Evolutionary conservation across 2,329 filamentous ascomycete genomes (phyloP).

Genomic region (Microdochium paspali): DNA sequence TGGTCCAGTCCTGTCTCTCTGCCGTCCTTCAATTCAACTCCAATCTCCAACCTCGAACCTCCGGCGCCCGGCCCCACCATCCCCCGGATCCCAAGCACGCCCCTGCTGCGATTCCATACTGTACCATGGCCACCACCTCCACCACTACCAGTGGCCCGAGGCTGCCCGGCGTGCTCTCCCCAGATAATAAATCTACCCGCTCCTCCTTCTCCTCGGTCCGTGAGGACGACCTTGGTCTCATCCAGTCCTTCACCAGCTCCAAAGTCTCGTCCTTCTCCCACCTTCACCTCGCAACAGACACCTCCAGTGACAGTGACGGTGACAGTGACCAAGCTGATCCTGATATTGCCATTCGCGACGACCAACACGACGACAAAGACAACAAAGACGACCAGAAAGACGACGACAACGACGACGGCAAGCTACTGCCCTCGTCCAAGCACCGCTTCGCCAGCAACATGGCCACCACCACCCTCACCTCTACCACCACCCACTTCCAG

Average conservation of each 20-base stretch:
- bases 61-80: neutral
- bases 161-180: neutral
- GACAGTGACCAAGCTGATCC: too few species aligned
- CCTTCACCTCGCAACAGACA: neutral
- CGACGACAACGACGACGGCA: too few species aligned
- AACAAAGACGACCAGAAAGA: too few species aligned
- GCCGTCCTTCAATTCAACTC: neutral
- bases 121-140: neutral
- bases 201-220: constrained; percentile 55
- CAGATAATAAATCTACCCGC: constrained; percentile 24
- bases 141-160: neutral
- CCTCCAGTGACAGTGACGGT: constrained; percentile 29
- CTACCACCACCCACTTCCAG: constrained; percentile 35
- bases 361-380: too few species aligned
- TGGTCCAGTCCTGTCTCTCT: neutral
- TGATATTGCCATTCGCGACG: too few species aligned
- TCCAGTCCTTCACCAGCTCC: constrained; percentile 54
- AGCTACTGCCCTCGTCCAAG: constrained; percentile 20
- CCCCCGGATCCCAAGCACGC: constrained; percentile 1
- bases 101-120: constrained; percentile 5
- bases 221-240: constrained; percentile 47
- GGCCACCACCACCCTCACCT: constrained; percentile 25
- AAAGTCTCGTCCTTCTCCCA: constrained; percentile 51
- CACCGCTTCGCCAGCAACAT: too few species aligned
- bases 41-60: neutral